Percentiles rank a stretch among this genome's conserved stretches.
These are phyloP conservation scores for Camillea tinctor DNA, from an alignment of 2,329 filamentous ascomycete species.

Conservation along the genomic window DNA sequence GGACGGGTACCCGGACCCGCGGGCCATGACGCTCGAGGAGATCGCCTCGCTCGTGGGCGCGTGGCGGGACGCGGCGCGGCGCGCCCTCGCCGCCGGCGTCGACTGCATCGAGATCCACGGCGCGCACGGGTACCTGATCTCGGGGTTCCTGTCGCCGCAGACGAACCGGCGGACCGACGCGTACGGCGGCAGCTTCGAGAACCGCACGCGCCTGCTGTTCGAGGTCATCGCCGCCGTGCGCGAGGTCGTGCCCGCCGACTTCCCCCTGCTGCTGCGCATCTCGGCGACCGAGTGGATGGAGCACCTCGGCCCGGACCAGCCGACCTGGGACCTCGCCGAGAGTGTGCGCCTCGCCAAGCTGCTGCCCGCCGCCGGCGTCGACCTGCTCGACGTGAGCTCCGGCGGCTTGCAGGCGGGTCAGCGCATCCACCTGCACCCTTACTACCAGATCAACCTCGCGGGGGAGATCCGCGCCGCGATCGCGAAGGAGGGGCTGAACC, in stretches of 20 bases:
- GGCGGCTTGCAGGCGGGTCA: constrained; percentile 67
- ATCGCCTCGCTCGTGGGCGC: constrained; percentile 35
- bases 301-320: constrained; percentile 44
- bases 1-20: constrained; percentile 53
- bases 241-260: constrained; percentile 57
- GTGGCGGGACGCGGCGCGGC: constrained; percentile 36
- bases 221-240: constrained; percentile 67
- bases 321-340: constrained; percentile 68
- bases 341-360: constrained; percentile 65
- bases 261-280: constrained; percentile 67
- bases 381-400: constrained; percentile 79
- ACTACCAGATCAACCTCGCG: constrained; percentile 74
- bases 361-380: constrained; percentile 71
- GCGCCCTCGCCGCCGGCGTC: constrained; percentile 49
- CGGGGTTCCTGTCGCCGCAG: constrained; percentile 67
- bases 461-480: constrained; percentile 68
- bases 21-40: constrained; percentile 52
- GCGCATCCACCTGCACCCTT: constrained; percentile 59
- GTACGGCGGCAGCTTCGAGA: constrained; percentile 70
- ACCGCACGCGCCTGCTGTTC: constrained; percentile 65
- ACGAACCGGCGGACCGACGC: constrained; percentile 66
- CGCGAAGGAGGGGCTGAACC: constrained; percentile 41
- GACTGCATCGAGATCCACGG: constrained; percentile 72
- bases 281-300: constrained; percentile 70
- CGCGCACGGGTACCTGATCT: constrained; percentile 77